Percentiles rank a stretch among this genome's conserved stretches.
phyloP scores from a whole-genome alignment of 768 basidiomycete species.

The Boletus huronensis region DNA sequence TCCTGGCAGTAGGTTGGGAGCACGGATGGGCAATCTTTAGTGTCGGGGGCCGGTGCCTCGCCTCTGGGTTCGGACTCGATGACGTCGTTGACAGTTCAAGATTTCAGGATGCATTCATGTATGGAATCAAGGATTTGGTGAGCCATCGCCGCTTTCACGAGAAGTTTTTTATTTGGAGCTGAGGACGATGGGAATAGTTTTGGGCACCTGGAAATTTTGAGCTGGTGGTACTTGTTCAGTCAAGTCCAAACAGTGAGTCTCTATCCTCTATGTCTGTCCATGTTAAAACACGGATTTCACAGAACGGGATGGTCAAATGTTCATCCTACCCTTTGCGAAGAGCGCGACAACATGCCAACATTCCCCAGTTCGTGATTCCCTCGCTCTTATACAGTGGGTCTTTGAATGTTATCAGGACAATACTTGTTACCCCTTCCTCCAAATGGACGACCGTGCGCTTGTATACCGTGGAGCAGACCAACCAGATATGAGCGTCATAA shows the following conservation, averaged over 20 bases:
- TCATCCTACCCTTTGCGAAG: slow-evolving; percentile 89
- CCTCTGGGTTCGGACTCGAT: slow-evolving; percentile 70
- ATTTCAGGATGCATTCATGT: slow-evolving; percentile 85
- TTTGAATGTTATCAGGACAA: slow-evolving; percentile 65
- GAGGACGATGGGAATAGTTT: slow-evolving; percentile 49
- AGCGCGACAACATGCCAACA: slow-evolving; percentile 91
- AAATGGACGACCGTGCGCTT: slow-evolving; percentile 90
- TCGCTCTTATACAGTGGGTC: background rate
- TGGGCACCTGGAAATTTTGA: slow-evolving; percentile 95
- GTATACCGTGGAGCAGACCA: slow-evolving; percentile 96
- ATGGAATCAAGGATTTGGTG: slow-evolving; percentile 72
- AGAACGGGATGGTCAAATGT: slow-evolving; percentile 71
- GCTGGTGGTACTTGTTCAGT: slow-evolving; percentile 67
- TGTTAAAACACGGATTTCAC: slow-evolving; percentile 3
- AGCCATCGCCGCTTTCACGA: slow-evolving; percentile 19
- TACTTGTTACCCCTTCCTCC: slow-evolving; percentile 91
- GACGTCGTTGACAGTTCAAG: slow-evolving; percentile 52
- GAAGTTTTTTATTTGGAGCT: background rate
- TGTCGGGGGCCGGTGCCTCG: slow-evolving; percentile 82
- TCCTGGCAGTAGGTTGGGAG: slow-evolving; percentile 89
- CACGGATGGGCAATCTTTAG: slow-evolving; percentile 90
- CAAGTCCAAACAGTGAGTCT: slow-evolving; percentile 47
- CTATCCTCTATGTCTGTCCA: background rate
- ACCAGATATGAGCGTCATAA: slow-evolving; percentile 97
- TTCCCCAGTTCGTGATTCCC: slow-evolving; percentile 64